These are phyloP conservation scores for Pleurotus sapidus DNA, from an alignment of 768 basidiomycete genomes.

Conservation along the genomic window DNA sequence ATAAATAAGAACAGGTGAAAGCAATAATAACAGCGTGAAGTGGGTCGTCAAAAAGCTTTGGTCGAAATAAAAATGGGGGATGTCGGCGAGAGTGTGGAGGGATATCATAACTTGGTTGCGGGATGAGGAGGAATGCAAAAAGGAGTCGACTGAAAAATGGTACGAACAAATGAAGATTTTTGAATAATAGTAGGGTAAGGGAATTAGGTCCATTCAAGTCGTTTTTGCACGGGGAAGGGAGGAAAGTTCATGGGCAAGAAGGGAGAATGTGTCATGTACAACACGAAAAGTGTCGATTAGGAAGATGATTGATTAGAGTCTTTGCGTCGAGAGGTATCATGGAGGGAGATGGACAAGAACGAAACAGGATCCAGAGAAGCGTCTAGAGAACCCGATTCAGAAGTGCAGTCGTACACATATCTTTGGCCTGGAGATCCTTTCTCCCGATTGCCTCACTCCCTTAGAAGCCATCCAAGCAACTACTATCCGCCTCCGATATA, in stretches of 20 bases:
- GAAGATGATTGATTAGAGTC: neutral
- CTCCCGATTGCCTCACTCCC: too few species aligned
- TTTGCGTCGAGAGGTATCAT: neutral
- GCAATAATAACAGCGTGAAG: conserved; percentile 4
- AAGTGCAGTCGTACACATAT: too few species aligned
- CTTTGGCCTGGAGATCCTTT: too few species aligned
- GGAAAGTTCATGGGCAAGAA: neutral
- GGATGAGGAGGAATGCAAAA: neutral
- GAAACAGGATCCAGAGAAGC: too few species aligned
- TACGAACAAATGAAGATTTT: neutral
- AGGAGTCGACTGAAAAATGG: neutral
- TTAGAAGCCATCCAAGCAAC: conserved; percentile 10
- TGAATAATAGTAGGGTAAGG: neutral
- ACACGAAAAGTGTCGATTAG: neutral
- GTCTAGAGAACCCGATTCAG: too few species aligned
- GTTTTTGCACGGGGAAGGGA: neutral
- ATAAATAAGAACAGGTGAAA: neutral
- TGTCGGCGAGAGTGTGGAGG: neutral
- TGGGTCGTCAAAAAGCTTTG: neutral
- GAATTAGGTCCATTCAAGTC: neutral
- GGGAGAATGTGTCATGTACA: neutral
- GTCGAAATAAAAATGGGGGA: neutral
- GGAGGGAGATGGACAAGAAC: neutral
- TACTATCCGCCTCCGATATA: neutral
- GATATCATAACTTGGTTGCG: neutral